Percentiles rank a stretch among this genome's conserved stretches.
Conservation (phyloP, 768 basidiomycete species). For the Gloeophyllum trabeum region DNA sequence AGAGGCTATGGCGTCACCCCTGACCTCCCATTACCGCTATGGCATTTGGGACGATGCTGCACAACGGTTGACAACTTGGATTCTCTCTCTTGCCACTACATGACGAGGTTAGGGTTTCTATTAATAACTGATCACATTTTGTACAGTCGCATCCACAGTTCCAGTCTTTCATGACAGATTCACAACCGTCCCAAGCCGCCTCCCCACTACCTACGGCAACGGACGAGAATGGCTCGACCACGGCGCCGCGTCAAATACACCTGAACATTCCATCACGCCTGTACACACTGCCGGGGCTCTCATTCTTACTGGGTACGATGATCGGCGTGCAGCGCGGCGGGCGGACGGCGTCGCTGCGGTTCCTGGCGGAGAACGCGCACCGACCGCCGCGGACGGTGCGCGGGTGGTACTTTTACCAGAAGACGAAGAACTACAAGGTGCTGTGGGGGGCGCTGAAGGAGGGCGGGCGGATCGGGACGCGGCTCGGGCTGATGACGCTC, state of each 20-base stretch:
- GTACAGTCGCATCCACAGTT: too few species aligned
- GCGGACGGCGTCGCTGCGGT: conserved; percentile 60
- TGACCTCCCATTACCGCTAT: too few species aligned
- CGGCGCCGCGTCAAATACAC: conserved; percentile 16
- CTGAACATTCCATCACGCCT: conserved; percentile 45
- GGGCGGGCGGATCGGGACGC: conserved; percentile 44
- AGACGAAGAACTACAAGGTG: conserved; percentile 88
- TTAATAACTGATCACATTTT: too few species aligned
- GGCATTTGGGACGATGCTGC: too few species aligned
- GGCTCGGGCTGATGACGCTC: conserved; percentile 33
- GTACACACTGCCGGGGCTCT: conserved; percentile 50
- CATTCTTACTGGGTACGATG: conserved; percentile 47
- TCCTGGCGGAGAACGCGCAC: conserved; percentile 90
- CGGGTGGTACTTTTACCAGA: conserved; percentile 95
- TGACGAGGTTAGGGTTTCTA: too few species aligned
- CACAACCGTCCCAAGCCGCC: too few species aligned
- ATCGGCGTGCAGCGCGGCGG: conserved; percentile 70
- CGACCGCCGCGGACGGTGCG: conserved; percentile 73
- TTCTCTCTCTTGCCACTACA: too few species aligned
- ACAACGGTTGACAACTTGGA: too few species aligned
- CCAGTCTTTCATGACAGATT: too few species aligned
- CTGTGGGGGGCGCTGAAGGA: conserved; percentile 62
- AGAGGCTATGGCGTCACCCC: too few species aligned
- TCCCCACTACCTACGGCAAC: too few species aligned
- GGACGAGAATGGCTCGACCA: too few species aligned